Conservation (phyloP, 2,329 filamentous ascomycete genomes). For the Lasiodiplodia theobromae region DNA sequence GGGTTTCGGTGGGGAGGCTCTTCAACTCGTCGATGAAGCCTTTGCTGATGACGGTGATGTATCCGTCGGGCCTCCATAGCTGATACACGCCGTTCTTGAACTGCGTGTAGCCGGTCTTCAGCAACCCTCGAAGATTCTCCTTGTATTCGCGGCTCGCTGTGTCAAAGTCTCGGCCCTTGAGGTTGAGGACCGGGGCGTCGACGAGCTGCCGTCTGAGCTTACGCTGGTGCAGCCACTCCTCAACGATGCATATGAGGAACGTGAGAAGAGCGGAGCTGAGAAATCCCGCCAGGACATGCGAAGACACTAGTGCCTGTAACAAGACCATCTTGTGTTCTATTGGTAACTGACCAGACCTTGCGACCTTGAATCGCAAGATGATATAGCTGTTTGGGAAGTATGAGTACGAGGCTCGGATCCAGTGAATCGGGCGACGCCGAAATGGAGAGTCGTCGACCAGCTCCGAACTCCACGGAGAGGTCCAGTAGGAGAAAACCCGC, state of each 20-base stretch:
- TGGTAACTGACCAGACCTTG: neutral
- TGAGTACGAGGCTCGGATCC: neutral
- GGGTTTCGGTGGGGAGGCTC: constrained; percentile 42
- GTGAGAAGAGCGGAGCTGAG: neutral
- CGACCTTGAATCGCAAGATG: neutral
- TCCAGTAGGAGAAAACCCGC: no score
- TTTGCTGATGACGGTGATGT: neutral
- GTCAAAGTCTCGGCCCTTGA: neutral
- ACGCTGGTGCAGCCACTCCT: neutral
- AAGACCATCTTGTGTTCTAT: neutral
- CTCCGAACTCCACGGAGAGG: no score
- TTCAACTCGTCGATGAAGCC: constrained; percentile 42
- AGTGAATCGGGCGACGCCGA: neutral
- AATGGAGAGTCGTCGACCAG: neutral
- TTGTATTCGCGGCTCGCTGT: neutral
- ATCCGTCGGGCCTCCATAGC: constrained; percentile 6
- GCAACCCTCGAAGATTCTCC: neutral
- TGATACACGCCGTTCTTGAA: neutral
- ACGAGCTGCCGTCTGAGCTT: constrained; percentile 2
- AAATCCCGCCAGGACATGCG: neutral
- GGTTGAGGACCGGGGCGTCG: neutral
- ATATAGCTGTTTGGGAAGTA: neutral
- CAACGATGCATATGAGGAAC: neutral
- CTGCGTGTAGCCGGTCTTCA: neutral
- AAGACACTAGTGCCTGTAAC: neutral